Percentiles rank a stretch among this genome's conserved stretches.
Evolutionary conservation across 139 green algal genomes (phyloP).

Genomic region (Bryopsis sp.): DNA sequence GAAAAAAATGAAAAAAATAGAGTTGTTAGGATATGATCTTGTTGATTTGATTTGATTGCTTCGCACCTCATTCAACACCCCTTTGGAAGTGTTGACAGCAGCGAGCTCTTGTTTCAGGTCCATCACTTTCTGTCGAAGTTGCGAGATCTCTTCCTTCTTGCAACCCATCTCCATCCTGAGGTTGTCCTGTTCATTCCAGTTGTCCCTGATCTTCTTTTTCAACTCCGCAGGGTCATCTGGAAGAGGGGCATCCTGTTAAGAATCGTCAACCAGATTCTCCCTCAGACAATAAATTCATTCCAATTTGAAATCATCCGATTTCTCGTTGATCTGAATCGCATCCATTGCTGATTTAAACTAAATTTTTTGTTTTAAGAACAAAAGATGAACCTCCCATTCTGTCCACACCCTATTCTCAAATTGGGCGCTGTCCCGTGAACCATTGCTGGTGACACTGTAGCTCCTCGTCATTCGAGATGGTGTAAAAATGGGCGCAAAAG

Average conservation of each 20-base stretch:
- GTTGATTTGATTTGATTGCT: background rate
- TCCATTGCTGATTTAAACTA: too few relatives aligned
- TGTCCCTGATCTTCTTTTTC: background rate
- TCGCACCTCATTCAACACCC: conserved; percentile 16
- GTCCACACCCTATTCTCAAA: too few relatives aligned
- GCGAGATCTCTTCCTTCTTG: conserved; percentile 16
- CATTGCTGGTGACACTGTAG: too few relatives aligned
- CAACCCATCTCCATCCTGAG: background rate
- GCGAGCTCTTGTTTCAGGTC: background rate
- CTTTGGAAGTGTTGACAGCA: conserved; percentile 11
- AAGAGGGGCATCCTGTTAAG: background rate
- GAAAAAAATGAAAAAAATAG: background rate
- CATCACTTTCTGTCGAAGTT: conserved; percentile 2
- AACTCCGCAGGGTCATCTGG: background rate
- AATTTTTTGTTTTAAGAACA: too few relatives aligned
- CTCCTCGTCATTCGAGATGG: too few relatives aligned
- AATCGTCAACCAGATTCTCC: too few relatives aligned
- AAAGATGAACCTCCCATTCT: too few relatives aligned
- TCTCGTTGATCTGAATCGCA: too few relatives aligned
- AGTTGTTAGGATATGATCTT: background rate
- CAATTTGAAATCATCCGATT: too few relatives aligned
- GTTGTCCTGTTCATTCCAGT: background rate
- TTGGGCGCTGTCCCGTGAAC: too few relatives aligned
- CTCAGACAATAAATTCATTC: too few relatives aligned
- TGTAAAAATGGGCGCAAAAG: too few relatives aligned